Evolutionary conservation across 805 yeast genomes (phyloP).

Genomic region (Lachancea meyersii): DNA sequence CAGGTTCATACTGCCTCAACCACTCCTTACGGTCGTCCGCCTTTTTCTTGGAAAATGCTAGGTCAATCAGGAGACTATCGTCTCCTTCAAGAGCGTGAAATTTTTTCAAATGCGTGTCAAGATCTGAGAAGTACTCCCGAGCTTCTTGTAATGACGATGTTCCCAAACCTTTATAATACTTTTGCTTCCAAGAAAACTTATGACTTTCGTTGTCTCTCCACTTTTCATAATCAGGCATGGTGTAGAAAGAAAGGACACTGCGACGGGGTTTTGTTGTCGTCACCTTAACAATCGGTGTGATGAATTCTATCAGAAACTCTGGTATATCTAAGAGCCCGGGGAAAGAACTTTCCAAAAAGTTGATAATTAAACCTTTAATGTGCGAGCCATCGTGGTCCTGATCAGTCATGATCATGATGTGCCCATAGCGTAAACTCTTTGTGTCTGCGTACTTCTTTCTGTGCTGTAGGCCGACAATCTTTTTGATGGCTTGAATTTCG

Average conservation of each 20-base stretch:
- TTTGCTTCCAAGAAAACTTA: conserved; percentile 76
- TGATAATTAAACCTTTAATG: conserved; percentile 90
- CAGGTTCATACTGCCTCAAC: conserved; percentile 86
- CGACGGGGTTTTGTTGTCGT: conserved; percentile 60
- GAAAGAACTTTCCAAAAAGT: conserved; percentile 86
- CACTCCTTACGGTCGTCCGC: conserved; percentile 98
- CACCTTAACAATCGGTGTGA: conserved; percentile 94
- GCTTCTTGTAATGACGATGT: conserved; percentile 81
- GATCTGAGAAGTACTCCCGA: conserved; percentile 77
- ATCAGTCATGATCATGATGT: conserved; percentile 98
- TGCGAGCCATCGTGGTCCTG: conserved; percentile 99
- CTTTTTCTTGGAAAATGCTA: conserved; percentile 89
- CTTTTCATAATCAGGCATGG: conserved; percentile 89
- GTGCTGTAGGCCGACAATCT: conserved; percentile 93
- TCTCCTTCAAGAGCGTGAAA: conserved; percentile 76
- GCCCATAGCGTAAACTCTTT: conserved; percentile 82
- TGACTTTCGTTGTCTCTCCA: conserved; percentile 87
- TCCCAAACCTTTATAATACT: conserved; percentile 98
- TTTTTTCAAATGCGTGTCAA: conserved; percentile 78
- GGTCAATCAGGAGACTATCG: conserved; percentile 73
- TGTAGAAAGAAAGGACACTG: conserved; percentile 68
- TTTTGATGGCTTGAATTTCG: conserved; percentile 91
- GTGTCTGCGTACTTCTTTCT: conserved; percentile 73
- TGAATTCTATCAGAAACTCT: conserved; percentile 87
- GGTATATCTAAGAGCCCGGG: conserved; percentile 90